A percentile compares a stretch with the other conserved stretches of the same genome.
phyloP scores from a whole-genome alignment of 306 rosid genomes.

The Oxytropis ochrocephala region DNA sequence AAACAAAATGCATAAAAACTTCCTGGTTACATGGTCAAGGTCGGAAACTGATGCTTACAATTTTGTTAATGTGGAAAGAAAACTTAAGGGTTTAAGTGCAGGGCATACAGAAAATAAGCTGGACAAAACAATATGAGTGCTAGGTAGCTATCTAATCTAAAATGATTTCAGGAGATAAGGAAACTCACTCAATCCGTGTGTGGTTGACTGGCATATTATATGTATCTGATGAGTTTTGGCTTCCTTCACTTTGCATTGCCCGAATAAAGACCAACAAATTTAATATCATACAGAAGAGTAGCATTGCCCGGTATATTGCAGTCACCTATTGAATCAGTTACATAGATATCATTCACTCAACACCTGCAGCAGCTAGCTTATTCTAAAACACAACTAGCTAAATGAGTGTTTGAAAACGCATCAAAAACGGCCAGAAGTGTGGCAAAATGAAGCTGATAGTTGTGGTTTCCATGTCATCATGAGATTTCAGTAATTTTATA shows the following conservation, averaged over 20 bases:
- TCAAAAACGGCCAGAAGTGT: no score
- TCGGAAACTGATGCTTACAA: background rate
- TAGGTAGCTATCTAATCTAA: conserved; percentile 16
- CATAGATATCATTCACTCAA: background rate
- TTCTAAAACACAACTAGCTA: background rate
- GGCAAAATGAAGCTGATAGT: no score
- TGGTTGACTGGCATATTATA: conserved; percentile 11
- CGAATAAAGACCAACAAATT: conserved; percentile 62
- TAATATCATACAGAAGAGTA: conserved; percentile 79
- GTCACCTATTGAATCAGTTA: conserved; percentile 58
- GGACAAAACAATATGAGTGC: background rate
- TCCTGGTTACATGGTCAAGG: background rate
- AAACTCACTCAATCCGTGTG: conserved; percentile 36
- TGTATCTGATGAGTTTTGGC: conserved; percentile 13
- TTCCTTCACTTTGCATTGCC: conserved; percentile 61
- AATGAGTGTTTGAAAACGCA: background rate
- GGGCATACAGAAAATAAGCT: conserved; percentile 2
- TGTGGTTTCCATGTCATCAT: no score
- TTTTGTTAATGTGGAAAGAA: conserved; percentile 8
- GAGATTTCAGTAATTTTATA: no score
- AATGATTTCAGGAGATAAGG: conserved; percentile 6
- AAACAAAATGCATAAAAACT: background rate
- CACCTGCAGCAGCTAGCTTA: background rate
- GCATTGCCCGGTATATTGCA: conserved; percentile 93
- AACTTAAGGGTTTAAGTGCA: conserved; percentile 10